These are phyloP conservation scores for Gremmenia infestans DNA, from an alignment of 2,329 filamentous ascomycete species.

Conservation along the genomic window DNA sequence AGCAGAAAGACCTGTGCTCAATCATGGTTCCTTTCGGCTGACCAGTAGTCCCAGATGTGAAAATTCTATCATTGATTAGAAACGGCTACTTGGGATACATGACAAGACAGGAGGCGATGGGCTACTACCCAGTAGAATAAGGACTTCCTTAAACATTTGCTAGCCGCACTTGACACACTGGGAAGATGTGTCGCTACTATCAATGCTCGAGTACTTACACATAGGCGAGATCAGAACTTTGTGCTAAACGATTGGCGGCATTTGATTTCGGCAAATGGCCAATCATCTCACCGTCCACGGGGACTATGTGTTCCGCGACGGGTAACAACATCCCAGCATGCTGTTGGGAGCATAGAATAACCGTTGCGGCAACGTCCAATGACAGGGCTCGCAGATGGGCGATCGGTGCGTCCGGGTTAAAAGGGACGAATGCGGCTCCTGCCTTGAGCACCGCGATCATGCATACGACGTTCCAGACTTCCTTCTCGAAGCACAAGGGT, in stretches of 20 bases:
- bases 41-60: conserved; percentile 24
- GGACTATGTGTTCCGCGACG: not conserved
- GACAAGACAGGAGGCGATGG: not conserved
- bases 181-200: not conserved
- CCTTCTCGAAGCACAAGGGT: conserved; percentile 19
- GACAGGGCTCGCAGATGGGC: conserved; percentile 6
- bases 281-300: not conserved
- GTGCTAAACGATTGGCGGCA: not conserved
- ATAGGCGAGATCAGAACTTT: conserved; percentile 8
- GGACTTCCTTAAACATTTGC: not conserved
- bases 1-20: conserved; percentile 12
- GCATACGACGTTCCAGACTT: conserved; percentile 21
- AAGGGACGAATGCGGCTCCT: conserved; percentile 27
- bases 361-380: conserved; percentile 2
- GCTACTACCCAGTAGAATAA: not conserved
- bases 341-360: conserved; percentile 10
- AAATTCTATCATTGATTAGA: conserved; percentile 5
- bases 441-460: conserved; percentile 27
- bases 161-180: not conserved
- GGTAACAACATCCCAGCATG: not conserved
- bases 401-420: conserved; percentile 20
- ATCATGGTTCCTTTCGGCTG: conserved; percentile 19
- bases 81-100: not conserved
- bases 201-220: not conserved
- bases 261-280: not conserved